Evolutionary conservation across 352 stramenopile genomes (phyloP).

Genomic region (Vaucheria bursata): DNA sequence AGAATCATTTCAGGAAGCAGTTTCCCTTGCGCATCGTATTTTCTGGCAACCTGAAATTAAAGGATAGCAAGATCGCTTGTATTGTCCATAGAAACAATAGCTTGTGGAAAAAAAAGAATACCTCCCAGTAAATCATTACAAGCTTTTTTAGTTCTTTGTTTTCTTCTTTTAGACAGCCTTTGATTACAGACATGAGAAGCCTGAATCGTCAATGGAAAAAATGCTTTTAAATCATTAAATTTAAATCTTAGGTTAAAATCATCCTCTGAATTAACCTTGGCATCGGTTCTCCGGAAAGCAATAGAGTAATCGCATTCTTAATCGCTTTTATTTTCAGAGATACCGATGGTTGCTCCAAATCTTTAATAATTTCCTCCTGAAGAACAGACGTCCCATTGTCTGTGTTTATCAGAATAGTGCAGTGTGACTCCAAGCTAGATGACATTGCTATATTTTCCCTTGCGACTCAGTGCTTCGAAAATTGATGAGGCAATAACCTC

Average conservation of each 20-base stretch:
- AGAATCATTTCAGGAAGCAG: slow-evolving; percentile 99
- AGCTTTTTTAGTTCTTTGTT: slow-evolving; percentile 99
- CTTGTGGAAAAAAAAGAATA: neutral
- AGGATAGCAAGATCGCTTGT: neutral
- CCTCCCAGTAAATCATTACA: slow-evolving; percentile 98
- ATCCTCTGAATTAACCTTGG: slow-evolving; percentile 54
- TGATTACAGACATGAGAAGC: slow-evolving; percentile 99
- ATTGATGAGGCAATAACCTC: no score
- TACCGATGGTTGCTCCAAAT: slow-evolving; percentile 83
- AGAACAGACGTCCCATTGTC: slow-evolving; percentile 38
- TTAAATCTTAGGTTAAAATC: slow-evolving; percentile 3
- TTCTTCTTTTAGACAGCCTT: slow-evolving; percentile 96
- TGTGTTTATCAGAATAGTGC: slow-evolving; percentile 49
- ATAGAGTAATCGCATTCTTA: slow-evolving; percentile 94
- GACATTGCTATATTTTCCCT: slow-evolving; percentile 82
- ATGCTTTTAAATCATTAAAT: neutral
- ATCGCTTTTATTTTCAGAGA: slow-evolving; percentile 93
- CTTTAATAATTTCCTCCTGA: slow-evolving; percentile 93
- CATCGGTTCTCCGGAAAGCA: slow-evolving; percentile 96
- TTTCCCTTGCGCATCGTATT: slow-evolving; percentile 86
- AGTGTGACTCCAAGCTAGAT: slow-evolving; percentile 90
- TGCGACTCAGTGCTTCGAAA: no score
- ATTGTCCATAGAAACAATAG: neutral
- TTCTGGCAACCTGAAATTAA: slow-evolving; percentile 71
- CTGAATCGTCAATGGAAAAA: slow-evolving; percentile 43